phyloP scores from a whole-genome alignment of 495 filamentous ascomycete genomes.

The Talaromyces stipitatus region DNA sequence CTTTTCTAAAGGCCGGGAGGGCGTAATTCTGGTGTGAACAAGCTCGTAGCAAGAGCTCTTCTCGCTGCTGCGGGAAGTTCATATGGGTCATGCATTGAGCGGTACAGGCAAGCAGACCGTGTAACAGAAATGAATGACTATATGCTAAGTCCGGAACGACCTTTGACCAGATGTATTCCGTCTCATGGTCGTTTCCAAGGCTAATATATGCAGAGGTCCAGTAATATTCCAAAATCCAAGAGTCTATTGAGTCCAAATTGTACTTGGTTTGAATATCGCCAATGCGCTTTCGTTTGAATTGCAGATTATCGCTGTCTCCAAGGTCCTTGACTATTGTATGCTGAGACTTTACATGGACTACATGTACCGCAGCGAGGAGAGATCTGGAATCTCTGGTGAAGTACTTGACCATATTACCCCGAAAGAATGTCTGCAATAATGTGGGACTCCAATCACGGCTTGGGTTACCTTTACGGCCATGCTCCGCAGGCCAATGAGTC shows the following conservation, averaged over 20 bases:
- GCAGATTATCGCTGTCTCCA: background rate
- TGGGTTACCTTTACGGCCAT: conserved; percentile 9
- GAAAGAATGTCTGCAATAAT: conserved; percentile 21
- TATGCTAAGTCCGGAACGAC: conserved; percentile 17
- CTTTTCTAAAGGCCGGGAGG: conserved; percentile 22
- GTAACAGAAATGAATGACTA: conserved; percentile 19
- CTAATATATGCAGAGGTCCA: conserved; percentile 12
- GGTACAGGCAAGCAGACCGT: conserved; percentile 28
- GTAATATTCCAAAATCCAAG: conserved; percentile 13
- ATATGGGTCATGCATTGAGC: conserved; percentile 22
- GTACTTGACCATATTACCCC: conserved; percentile 13
- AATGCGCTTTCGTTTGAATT: background rate
- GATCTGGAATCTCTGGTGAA: conserved; percentile 5
- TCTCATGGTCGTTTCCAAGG: conserved; percentile 8
- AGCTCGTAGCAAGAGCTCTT: conserved; percentile 15
- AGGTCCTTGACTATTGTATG: background rate
- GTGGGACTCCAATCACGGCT: conserved; percentile 11
- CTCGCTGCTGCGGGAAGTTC: conserved; percentile 5
- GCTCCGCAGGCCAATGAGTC: conserved; percentile 16
- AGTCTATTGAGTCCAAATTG: conserved; percentile 9
- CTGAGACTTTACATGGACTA: background rate
- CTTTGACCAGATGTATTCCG: conserved; percentile 12
- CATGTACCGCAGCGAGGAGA: background rate
- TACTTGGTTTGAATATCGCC: background rate
- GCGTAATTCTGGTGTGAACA: conserved; percentile 21